phyloP scores from a whole-genome alignment of 108 stramenopile species.

The Discostella pseudostelligera region DNA sequence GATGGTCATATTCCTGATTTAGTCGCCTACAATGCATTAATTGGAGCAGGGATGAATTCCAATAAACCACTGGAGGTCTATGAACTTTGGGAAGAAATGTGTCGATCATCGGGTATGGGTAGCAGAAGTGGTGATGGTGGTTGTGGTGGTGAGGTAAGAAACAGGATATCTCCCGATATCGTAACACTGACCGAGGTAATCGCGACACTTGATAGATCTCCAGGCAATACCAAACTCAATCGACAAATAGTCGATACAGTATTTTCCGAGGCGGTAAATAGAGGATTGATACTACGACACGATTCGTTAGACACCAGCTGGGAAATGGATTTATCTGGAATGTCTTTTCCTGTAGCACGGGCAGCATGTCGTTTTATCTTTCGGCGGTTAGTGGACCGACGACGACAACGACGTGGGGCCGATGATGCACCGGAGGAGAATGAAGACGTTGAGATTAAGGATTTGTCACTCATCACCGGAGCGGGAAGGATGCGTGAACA shows the following conservation, averaged over 20 bases:
- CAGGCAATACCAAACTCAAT: slow-evolving; percentile 25
- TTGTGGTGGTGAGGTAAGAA: no score
- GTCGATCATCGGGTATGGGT: no score
- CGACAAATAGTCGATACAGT: slow-evolving; percentile 55
- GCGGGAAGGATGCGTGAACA: slow-evolving; percentile 54
- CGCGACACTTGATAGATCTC: slow-evolving; percentile 55
- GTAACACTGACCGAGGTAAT: slow-evolving; percentile 79
- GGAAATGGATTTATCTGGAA: slow-evolving; percentile 71
- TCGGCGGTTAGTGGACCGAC: slow-evolving; percentile 12
- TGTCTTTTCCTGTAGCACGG: slow-evolving; percentile 74
- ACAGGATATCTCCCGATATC: slow-evolving; percentile 62
- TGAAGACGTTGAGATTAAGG: slow-evolving; percentile 34
- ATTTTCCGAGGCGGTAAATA: slow-evolving; percentile 66
- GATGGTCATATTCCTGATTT: slow-evolving; percentile 63
- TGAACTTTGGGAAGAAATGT: slow-evolving; percentile 74
- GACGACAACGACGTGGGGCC: background rate
- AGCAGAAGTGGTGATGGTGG: no score
- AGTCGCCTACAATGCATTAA: slow-evolving; percentile 78
- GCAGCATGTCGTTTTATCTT: slow-evolving; percentile 71
- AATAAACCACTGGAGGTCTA: slow-evolving; percentile 53
- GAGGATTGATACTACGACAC: slow-evolving; percentile 53
- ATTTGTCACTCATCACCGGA: slow-evolving; percentile 77
- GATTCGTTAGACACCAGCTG: slow-evolving; percentile 60
- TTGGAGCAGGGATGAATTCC: slow-evolving; percentile 67
- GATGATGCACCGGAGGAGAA: slow-evolving; percentile 2